Evolutionary conservation across 83 land plant species (phyloP).

Genomic region (Picea abies): DNA sequence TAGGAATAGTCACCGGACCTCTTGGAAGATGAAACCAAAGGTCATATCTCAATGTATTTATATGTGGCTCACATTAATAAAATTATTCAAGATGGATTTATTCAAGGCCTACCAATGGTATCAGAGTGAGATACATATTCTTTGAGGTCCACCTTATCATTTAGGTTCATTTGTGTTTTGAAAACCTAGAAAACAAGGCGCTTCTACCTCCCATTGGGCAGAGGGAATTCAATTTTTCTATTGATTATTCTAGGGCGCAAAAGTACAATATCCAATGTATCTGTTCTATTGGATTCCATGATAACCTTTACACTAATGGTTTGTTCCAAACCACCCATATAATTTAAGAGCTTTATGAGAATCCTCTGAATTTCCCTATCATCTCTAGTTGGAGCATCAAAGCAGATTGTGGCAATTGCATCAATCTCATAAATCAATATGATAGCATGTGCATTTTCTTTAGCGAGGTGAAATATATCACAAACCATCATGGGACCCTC

Average conservation of each 20-base stretch:
- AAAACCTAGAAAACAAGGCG: slow-evolving; percentile 86
- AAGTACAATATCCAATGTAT: slow-evolving; percentile 89
- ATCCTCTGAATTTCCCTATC: slow-evolving; percentile 95
- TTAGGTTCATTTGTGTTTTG: slow-evolving; percentile 54
- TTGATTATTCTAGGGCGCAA: slow-evolving; percentile 88
- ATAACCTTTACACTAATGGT: slow-evolving; percentile 91
- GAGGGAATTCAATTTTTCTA: slow-evolving; percentile 81
- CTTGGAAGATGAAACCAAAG: too few relatives aligned
- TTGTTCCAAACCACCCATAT: slow-evolving; percentile 79
- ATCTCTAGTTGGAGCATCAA: slow-evolving; percentile 98
- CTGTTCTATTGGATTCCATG: slow-evolving; percentile 94
- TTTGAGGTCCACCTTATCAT: slow-evolving; percentile 55
- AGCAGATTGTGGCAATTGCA: slow-evolving; percentile 88
- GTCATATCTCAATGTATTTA: too few relatives aligned
- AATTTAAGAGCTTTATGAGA: slow-evolving; percentile 87
- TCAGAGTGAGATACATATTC: slow-evolving; percentile 57
- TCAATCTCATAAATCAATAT: slow-evolving; percentile 89
- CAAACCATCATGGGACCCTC: slow-evolving; percentile 98
- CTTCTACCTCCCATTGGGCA: slow-evolving; percentile 87
- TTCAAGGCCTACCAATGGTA: slow-evolving; percentile 26
- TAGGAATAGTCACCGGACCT: too few relatives aligned
- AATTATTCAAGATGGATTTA: too few relatives aligned
- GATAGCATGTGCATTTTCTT: slow-evolving; percentile 93
- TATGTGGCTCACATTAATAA: too few relatives aligned
- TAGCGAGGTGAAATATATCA: slow-evolving; percentile 91